Conservation (phyloP, 345 rosid genomes). For the Eucalyptus pauciflora region DNA sequence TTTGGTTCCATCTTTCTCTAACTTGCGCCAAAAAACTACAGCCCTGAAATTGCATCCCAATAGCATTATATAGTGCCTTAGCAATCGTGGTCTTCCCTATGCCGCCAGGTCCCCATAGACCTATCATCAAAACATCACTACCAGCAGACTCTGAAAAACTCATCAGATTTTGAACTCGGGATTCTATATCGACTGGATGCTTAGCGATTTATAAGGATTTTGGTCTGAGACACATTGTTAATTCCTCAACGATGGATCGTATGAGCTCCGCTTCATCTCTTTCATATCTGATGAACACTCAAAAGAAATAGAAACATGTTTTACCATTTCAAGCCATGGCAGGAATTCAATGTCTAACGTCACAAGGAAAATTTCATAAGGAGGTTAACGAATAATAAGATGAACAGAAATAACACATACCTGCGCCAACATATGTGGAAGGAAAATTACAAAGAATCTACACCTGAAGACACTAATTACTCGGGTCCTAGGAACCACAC, state of each 20-base stretch:
- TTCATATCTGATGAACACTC: not conserved
- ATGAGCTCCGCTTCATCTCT: not conserved
- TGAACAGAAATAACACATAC: not conserved
- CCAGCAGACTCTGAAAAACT: fast-evolving
- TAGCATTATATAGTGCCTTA: too few species aligned
- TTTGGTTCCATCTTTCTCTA: too few species aligned
- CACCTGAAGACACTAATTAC: not conserved
- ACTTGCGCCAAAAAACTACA: too few species aligned
- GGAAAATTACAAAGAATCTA: not conserved
- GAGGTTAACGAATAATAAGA: not conserved
- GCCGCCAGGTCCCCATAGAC: too few species aligned
- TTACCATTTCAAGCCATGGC: not conserved
- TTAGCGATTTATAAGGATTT: too few species aligned
- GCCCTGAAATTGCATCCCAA: fast-evolving
- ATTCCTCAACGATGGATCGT: too few species aligned
- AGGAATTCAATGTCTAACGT: not conserved
- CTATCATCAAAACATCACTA: too few species aligned
- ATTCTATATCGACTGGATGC: too few species aligned
- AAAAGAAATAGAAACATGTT: not conserved
- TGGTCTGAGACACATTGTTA: too few species aligned
- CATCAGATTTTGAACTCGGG: too few species aligned
- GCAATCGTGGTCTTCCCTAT: too few species aligned
- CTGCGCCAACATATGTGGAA: not conserved
- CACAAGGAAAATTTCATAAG: not conserved
- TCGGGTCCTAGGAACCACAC: fast-evolving